phyloP scores from a whole-genome alignment of 805 yeast genomes.

The Hanseniaspora nectarophila region DNA sequence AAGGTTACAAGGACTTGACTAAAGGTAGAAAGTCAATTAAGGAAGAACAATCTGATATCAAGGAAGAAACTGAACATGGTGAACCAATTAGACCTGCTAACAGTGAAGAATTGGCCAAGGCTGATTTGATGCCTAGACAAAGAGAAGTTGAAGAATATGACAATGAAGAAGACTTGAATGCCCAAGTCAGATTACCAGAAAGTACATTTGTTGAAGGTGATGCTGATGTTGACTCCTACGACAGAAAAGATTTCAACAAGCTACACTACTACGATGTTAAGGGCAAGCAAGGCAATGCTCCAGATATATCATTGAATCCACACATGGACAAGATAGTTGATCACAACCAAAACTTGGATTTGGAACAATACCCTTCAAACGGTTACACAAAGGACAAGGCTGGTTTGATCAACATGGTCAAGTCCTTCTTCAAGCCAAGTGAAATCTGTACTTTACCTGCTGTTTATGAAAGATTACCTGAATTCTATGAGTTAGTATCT shows the following conservation, averaged over 20 bases:
- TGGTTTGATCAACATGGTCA: slow-evolving; percentile 18
- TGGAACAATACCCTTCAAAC: slow-evolving; percentile 7
- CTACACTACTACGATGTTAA: slow-evolving; percentile 10
- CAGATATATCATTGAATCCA: slow-evolving; percentile 12
- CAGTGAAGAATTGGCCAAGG: slow-evolving; percentile 23
- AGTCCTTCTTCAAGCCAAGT: slow-evolving; percentile 38
- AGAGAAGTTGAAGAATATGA: slow-evolving; percentile 3
- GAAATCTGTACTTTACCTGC: slow-evolving; percentile 35
- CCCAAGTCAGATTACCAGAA: neutral
- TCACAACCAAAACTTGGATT: slow-evolving; percentile 3
- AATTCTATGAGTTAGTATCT: slow-evolving; percentile 24
- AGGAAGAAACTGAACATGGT: slow-evolving; percentile 18
- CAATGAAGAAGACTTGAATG: neutral
- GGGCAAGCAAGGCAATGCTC: neutral
- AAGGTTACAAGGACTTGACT: slow-evolving; percentile 49
- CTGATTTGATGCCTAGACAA: slow-evolving; percentile 23
- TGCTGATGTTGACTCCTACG: neutral
- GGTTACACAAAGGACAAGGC: neutral
- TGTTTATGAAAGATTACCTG: slow-evolving; percentile 33
- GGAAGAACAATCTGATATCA: slow-evolving; percentile 18
- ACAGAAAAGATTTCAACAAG: neutral
- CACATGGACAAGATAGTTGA: neutral
- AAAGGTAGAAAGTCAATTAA: slow-evolving; percentile 35
- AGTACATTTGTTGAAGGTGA: slow-evolving; percentile 13
- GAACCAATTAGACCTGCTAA: slow-evolving; percentile 24